phyloP scores from a whole-genome alignment of 148 eudicot genomes.

The Rhododendron simsii region DNA sequence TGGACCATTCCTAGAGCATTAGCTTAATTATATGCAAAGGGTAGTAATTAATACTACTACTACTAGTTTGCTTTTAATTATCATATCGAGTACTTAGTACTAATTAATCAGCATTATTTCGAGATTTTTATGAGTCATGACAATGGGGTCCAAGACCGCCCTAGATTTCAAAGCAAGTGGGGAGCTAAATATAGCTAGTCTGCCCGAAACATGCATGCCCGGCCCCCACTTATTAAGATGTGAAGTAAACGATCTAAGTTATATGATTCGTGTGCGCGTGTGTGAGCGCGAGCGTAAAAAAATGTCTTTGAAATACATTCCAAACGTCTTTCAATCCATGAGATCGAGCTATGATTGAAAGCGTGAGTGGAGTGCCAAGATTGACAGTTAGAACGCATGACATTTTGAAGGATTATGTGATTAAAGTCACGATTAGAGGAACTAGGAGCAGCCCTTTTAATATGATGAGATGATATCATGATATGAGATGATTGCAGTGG shows the following conservation, averaged over 20 bases:
- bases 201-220: neutral
- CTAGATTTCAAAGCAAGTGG: neutral
- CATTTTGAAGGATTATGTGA: neutral
- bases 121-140: neutral
- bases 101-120: neutral
- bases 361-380: too few relatives aligned
- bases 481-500: too few relatives aligned
- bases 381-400: too few relatives aligned
- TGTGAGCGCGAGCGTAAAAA: too few relatives aligned
- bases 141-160: neutral
- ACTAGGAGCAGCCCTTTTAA: neutral
- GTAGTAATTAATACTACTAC: neutral
- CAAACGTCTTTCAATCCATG: too few relatives aligned
- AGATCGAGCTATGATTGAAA: too few relatives aligned
- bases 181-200: neutral
- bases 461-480: neutral
- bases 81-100: neutral
- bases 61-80: neutral
- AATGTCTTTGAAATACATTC: too few relatives aligned
- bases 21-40: neutral
- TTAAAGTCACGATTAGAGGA: neutral
- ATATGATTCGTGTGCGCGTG: too few relatives aligned
- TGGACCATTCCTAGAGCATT: slow-evolving; percentile 1
- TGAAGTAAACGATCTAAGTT: neutral
- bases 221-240: too few relatives aligned